phyloP scores from a whole-genome alignment of 208 protist species.

The Crithidia bombi region DNA sequence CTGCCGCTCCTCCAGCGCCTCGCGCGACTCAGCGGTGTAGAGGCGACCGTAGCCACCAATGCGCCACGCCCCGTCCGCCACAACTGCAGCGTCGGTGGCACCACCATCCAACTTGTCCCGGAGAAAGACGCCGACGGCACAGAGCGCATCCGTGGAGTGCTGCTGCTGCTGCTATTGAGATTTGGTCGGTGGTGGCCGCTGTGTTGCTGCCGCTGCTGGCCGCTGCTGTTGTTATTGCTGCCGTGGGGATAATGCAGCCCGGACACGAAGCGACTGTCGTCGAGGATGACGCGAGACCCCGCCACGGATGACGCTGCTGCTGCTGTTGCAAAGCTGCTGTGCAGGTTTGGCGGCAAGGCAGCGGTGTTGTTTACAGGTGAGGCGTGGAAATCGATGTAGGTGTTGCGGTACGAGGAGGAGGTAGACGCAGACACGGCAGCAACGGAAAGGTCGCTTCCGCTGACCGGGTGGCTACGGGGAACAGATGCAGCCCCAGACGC shows the following conservation, averaged over 20 bases:
- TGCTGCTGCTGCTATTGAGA: too few species aligned
- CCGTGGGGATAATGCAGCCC: not conserved
- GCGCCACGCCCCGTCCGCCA: conserved; percentile 30
- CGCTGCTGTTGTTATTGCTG: not conserved
- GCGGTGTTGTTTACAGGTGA: not conserved
- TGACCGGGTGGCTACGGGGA: not conserved
- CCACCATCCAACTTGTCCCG: conserved; percentile 12
- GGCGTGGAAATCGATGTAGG: conserved; percentile 2
- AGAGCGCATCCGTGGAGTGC: conserved; percentile 9
- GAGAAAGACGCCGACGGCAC: not conserved
- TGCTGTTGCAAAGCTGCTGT: not conserved
- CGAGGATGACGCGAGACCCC: not conserved
- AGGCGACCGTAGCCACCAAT: conserved; percentile 33
- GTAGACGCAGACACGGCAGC: not conserved
- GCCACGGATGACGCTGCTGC: not conserved
- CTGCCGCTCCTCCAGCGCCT: conserved; percentile 28
- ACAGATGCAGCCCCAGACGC: not conserved
- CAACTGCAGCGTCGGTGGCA: conserved; percentile 28
- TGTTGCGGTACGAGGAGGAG: not conserved
- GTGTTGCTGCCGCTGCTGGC: not conserved
- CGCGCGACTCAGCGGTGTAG: conserved; percentile 25
- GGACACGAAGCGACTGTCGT: not conserved
- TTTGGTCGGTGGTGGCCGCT: not conserved
- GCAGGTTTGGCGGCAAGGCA: not conserved
- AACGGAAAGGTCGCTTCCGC: not conserved